Conservation (phyloP, 1,139 yeast species). For the Yamadazyma oceani region DNA sequence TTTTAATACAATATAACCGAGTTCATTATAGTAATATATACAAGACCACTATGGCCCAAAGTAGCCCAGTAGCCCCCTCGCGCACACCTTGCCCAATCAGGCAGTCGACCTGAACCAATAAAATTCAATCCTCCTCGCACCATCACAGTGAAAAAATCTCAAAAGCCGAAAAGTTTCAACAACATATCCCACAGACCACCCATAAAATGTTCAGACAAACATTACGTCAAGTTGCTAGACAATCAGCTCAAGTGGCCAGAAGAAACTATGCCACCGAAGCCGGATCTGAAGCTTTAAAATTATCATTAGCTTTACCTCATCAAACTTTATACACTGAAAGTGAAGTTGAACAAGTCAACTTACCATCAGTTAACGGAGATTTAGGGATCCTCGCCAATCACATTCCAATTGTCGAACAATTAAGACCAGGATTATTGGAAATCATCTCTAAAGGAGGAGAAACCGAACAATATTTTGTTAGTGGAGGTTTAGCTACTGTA, state of each 20-base stretch:
- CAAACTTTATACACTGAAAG: conserved; percentile 56
- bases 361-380: conserved; percentile 95
- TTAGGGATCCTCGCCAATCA: conserved; percentile 98
- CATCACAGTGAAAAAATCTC: conserved; percentile 6
- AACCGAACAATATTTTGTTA: conserved; percentile 79
- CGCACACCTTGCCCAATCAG: conserved; percentile 22
- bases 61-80: neutral
- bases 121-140: conserved; percentile 11
- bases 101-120: conserved; percentile 35
- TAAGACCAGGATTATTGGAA: conserved; percentile 94
- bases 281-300: conserved; percentile 73
- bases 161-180: conserved; percentile 16
- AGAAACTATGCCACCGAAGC: conserved; percentile 92
- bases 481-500: conserved; percentile 97
- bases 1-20: too few relatives aligned
- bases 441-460: conserved; percentile 78
- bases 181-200: conserved; percentile 2
- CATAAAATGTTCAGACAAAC: conserved; percentile 66
- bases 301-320: conserved; percentile 90
- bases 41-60: too few relatives aligned
- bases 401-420: conserved; percentile 97
- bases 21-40: too few relatives aligned
- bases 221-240: conserved; percentile 65
- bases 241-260: conserved; percentile 59
- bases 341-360: conserved; percentile 83